A percentile compares a stretch with the other conserved stretches of the same genome.
These are phyloP conservation scores for Tylopilus sp. DNA, from an alignment of 768 basidiomycete species.

Conservation along the genomic window DNA sequence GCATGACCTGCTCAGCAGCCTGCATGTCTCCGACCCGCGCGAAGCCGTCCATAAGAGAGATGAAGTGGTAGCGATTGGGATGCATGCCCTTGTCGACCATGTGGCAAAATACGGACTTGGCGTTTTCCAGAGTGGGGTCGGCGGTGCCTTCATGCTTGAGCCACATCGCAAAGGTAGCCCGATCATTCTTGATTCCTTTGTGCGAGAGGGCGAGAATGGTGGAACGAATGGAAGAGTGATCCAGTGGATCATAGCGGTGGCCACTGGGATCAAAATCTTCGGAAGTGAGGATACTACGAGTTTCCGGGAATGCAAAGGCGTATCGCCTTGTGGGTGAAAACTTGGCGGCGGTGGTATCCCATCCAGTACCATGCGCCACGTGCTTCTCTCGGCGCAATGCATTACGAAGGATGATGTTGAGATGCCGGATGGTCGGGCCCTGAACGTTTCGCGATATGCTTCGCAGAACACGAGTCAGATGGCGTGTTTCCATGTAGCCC, in stretches of 20 bases:
- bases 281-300: constrained; percentile 17
- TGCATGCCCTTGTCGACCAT: constrained; percentile 68
- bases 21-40: constrained; percentile 53
- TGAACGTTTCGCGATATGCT: constrained; percentile 39
- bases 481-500: constrained; percentile 42
- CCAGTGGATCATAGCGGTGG: constrained; percentile 34
- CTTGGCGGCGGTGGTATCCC: constrained; percentile 41
- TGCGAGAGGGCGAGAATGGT: constrained; percentile 44
- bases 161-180: constrained; percentile 55
- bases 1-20: constrained; percentile 55
- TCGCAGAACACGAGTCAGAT: constrained; percentile 47
- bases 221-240: constrained; percentile 35
- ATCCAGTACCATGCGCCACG: constrained; percentile 41
- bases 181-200: constrained; percentile 52
- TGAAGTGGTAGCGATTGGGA: constrained; percentile 70
- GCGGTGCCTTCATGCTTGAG: constrained; percentile 59
- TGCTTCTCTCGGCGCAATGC: constrained; percentile 53
- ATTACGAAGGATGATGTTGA: constrained; percentile 52
- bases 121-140: constrained; percentile 47
- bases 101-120: constrained; percentile 50
- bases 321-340: constrained; percentile 33
- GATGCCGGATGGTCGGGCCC: constrained; percentile 51
- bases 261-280: constrained; percentile 47
- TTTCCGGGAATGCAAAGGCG: constrained; percentile 6
- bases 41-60: constrained; percentile 76